phyloP scores from a whole-genome alignment of 768 basidiomycete genomes.

The Dentipellis fragilis region DNA sequence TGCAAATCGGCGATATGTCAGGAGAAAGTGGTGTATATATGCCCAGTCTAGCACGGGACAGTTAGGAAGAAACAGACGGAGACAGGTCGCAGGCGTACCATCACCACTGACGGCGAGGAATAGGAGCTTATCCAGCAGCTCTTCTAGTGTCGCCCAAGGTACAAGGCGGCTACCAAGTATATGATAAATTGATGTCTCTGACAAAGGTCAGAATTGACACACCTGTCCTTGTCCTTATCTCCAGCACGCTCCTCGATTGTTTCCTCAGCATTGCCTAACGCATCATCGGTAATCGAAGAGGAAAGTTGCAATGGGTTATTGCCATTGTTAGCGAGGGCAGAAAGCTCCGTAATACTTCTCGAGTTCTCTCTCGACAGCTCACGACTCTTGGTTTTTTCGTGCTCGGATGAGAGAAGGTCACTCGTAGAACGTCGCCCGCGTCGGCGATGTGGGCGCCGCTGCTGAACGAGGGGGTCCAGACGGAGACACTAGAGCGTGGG shows the following conservation, averaged over 20 bases:
- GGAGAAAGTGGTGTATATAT: slow-evolving; percentile 70
- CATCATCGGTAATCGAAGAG: slow-evolving; percentile 1
- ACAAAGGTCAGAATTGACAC: not conserved
- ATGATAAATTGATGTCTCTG: not conserved
- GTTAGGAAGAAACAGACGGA: slow-evolving; percentile 7
- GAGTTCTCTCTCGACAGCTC: slow-evolving; percentile 15
- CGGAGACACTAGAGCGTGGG: slow-evolving; percentile 16
- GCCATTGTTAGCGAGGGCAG: not conserved
- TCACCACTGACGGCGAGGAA: slow-evolving; percentile 81
- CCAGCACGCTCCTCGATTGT: slow-evolving; percentile 7
- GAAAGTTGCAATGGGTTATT: slow-evolving; percentile 1
- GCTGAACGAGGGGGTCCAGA: slow-evolving; percentile 27
- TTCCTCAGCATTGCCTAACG: slow-evolving; percentile 5
- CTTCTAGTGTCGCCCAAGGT: slow-evolving; percentile 69
- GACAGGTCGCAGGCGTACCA: slow-evolving; percentile 32
- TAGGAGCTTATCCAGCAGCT: slow-evolving; percentile 71
- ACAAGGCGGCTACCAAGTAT: slow-evolving; percentile 38
- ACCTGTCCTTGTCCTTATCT: slow-evolving; percentile 37
- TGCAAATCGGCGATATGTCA: slow-evolving; percentile 78
- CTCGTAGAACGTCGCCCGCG: slow-evolving; percentile 46
- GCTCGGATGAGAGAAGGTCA: slow-evolving; percentile 33
- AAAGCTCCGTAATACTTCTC: slow-evolving; percentile 8
- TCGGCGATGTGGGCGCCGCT: slow-evolving; percentile 34
- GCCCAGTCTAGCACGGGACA: slow-evolving; percentile 44
- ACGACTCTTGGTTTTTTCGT: slow-evolving; percentile 27